phyloP scores from a whole-genome alignment of 2,329 filamentous ascomycete genomes.

The Apiospora saccharicola region DNA sequence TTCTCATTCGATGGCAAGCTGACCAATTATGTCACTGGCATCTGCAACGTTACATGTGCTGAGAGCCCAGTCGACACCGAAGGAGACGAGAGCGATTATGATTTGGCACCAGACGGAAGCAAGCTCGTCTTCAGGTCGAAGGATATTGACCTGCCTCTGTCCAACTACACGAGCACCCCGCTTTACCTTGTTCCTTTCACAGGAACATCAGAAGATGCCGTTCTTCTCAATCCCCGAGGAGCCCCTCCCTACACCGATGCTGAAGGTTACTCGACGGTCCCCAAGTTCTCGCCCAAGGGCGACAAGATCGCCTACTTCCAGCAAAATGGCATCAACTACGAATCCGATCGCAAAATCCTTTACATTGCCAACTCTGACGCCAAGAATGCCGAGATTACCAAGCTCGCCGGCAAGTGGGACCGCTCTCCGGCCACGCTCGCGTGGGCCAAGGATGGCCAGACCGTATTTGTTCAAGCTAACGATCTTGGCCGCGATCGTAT shows the following conservation, averaged over 20 bases:
- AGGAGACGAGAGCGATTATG: slow-evolving; percentile 66
- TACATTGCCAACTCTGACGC: slow-evolving; percentile 55
- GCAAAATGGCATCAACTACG: slow-evolving; percentile 67
- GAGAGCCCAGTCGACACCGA: slow-evolving; percentile 56
- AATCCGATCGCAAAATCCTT: slow-evolving; percentile 50
- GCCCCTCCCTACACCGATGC: slow-evolving; percentile 41
- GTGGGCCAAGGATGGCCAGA: slow-evolving; percentile 41
- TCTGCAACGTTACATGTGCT: slow-evolving; percentile 42
- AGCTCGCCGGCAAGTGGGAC: slow-evolving; percentile 43
- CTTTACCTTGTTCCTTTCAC: slow-evolving; percentile 45
- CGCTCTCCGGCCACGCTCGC: slow-evolving; percentile 37
- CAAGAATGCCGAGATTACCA: slow-evolving; percentile 49
- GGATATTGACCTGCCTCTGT: slow-evolving; percentile 60
- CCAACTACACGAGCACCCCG: slow-evolving; percentile 56
- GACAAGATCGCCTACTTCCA: slow-evolving; percentile 66
- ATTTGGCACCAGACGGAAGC: slow-evolving; percentile 56
- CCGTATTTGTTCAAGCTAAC: slow-evolving; percentile 40
- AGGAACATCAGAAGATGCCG: slow-evolving; percentile 41
- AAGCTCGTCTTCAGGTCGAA: slow-evolving; percentile 63
- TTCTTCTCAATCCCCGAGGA: slow-evolving; percentile 44
- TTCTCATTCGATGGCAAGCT: slow-evolving; percentile 41
- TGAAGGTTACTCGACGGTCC: slow-evolving; percentile 45
- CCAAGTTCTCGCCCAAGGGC: slow-evolving; percentile 64
- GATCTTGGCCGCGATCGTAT: slow-evolving; percentile 42
- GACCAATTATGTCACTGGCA: slow-evolving; percentile 46